These are phyloP conservation scores for Lomentospora prolificans DNA, from an alignment of 2,329 filamentous ascomycete species.

Conservation along the genomic window DNA sequence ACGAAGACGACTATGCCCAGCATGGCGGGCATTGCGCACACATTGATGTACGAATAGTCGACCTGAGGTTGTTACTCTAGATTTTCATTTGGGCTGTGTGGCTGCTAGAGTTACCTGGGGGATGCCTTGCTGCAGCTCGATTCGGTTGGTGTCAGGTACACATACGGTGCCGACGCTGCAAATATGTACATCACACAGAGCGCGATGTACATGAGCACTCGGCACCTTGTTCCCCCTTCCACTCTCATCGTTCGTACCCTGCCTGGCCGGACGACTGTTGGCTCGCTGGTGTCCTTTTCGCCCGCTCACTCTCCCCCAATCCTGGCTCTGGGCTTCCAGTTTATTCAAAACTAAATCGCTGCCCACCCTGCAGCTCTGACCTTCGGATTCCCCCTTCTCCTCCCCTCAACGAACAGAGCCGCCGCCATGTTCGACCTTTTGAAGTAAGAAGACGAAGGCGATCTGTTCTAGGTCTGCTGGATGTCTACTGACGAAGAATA, in stretches of 20 bases:
- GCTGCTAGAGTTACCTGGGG: background rate
- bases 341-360: constrained; percentile 9
- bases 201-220: background rate
- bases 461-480: constrained; percentile 9
- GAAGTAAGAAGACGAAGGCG: constrained; percentile 9
- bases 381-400: background rate
- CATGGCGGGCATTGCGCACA: too few relatives aligned
- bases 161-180: background rate
- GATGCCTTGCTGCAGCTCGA: background rate
- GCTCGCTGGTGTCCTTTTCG: too few relatives aligned
- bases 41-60: too few relatives aligned
- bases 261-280: background rate
- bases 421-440: constrained; percentile 6
- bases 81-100: background rate
- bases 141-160: background rate
- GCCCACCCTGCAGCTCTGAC: background rate
- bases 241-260: background rate
- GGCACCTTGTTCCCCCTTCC: background rate
- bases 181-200: background rate
- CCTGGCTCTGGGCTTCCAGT: background rate
- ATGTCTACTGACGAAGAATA: constrained; percentile 7
- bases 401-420: constrained; percentile 7
- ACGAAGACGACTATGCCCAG: too few relatives aligned
- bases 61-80: background rate
- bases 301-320: too few relatives aligned